These are phyloP conservation scores for Penicillium desertorum DNA, from an alignment of 495 filamentous ascomycete species.

Conservation along the genomic window DNA sequence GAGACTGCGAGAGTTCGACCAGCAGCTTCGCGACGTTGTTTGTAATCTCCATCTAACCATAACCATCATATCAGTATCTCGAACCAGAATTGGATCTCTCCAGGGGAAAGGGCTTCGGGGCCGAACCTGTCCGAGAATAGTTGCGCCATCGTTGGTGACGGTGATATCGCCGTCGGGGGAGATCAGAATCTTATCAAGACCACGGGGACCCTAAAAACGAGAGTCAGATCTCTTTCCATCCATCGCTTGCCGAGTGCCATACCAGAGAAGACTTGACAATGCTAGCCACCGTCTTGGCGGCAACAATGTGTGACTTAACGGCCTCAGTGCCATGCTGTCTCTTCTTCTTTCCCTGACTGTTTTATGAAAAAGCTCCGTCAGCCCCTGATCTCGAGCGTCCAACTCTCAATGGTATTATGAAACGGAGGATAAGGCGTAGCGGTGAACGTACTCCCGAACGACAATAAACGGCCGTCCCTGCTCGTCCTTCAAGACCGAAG, in stretches of 20 bases:
- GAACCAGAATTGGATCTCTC: background rate
- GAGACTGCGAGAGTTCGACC: conserved; percentile 97
- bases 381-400: background rate
- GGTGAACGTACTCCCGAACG: conserved; percentile 83
- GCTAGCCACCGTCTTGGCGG: conserved; percentile 90
- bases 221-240: conserved; percentile 21
- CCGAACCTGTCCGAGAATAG: conserved; percentile 81
- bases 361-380: conserved; percentile 21
- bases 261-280: conserved; percentile 95
- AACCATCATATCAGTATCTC: conserved; percentile 21
- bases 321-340: conserved; percentile 94
- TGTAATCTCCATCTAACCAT: conserved; percentile 84
- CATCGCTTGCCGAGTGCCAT: conserved; percentile 17
- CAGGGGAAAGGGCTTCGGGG: conserved; percentile 13
- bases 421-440: conserved; percentile 16
- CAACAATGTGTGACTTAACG: conserved; percentile 96
- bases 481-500: conserved; percentile 84
- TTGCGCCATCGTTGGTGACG: conserved; percentile 98
- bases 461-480: conserved; percentile 96
- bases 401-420: conserved; percentile 4
- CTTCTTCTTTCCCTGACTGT: conserved; percentile 96
- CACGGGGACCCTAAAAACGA: conserved; percentile 71
- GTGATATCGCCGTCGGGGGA: conserved; percentile 99
- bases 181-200: conserved; percentile 98
- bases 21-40: conserved; percentile 97